Conservation (phyloP, 306 rosid genomes). For the Pueraria montana region DNA sequence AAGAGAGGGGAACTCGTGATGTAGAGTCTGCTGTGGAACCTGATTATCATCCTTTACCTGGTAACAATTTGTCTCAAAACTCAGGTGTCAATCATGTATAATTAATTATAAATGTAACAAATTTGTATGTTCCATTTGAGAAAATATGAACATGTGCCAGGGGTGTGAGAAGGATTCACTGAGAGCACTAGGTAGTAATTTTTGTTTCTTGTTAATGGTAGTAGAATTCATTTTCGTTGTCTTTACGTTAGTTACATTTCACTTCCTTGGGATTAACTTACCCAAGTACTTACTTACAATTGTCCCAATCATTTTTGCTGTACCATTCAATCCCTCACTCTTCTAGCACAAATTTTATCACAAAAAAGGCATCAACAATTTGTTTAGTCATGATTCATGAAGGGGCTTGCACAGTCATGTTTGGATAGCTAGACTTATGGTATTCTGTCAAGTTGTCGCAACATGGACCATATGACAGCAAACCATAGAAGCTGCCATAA, state of each 20-base stretch:
- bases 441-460: background rate
- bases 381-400: slow-evolving; percentile 11
- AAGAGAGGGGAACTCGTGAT: slow-evolving; percentile 46
- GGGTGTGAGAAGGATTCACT: slow-evolving; percentile 1
- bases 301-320: background rate
- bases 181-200: slow-evolving; percentile 1
- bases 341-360: background rate
- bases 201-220: slow-evolving; percentile 21
- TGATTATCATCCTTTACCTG: slow-evolving; percentile 30
- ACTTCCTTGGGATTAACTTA: slow-evolving; percentile 26
- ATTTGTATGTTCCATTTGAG: background rate
- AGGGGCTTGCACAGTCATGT: slow-evolving; percentile 17
- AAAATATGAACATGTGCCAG: background rate
- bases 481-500: background rate
- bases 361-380: slow-evolving; percentile 3
- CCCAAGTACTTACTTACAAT: background rate
- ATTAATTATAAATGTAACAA: background rate
- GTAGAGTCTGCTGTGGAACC: slow-evolving; percentile 56
- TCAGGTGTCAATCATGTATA: slow-evolving; percentile 17
- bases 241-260: background rate
- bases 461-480: background rate
- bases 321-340: background rate
- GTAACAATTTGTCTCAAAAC: slow-evolving; percentile 11
- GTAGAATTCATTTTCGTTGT: background rate
- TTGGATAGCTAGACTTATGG: background rate